phyloP scores from a whole-genome alignment of 2,329 filamentous ascomycete species.

The Chrysoporthe deuterocubensis region DNA sequence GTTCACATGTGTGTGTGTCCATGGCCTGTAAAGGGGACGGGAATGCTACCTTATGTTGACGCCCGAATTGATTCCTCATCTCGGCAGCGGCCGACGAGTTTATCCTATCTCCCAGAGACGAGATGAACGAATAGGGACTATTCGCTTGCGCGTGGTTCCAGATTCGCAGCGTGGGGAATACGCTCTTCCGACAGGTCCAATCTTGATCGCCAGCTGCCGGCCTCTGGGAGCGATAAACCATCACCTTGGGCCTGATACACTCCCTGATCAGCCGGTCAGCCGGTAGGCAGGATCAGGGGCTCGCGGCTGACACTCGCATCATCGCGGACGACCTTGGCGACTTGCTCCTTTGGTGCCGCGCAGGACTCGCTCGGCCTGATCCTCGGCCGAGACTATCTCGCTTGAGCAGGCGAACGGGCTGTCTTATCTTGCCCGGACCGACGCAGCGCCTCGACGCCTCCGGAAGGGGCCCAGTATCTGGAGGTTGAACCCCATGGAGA shows the following conservation, averaged over 20 bases:
- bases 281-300: no score
- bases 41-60: background rate
- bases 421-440: constrained; percentile 11
- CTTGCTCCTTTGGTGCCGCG: background rate
- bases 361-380: background rate
- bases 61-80: background rate
- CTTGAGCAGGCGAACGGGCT: constrained; percentile 3
- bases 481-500: constrained; percentile 4
- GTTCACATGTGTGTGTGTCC: background rate
- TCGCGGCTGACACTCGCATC: no score
- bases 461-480: constrained; percentile 21
- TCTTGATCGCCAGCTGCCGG: background rate
- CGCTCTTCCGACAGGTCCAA: background rate
- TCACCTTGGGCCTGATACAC: background rate
- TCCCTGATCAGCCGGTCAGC: no score
- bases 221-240: background rate
- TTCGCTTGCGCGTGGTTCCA: background rate
- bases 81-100: constrained; percentile 15
- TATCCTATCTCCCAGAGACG: constrained; percentile 4
- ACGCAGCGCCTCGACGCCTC: constrained; percentile 19
- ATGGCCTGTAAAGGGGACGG: background rate
- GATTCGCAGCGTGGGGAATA: background rate
- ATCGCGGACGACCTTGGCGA: no score
- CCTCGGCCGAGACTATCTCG: constrained; percentile 6
- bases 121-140: background rate